Conservation (phyloP, 176 grass and related monocot species). For the Avena sativa region DNA sequence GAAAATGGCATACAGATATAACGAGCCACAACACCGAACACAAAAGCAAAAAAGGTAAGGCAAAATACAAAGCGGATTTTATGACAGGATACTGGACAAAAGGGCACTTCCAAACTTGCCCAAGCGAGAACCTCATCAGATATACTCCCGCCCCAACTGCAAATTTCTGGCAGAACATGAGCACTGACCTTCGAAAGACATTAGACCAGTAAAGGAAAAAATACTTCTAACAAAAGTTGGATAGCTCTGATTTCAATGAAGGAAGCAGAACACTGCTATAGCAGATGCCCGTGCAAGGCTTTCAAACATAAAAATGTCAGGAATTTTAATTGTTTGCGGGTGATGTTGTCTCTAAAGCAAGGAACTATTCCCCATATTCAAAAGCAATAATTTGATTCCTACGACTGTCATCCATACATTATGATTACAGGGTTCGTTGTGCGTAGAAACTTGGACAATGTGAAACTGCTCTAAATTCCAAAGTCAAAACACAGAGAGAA, state of each 20-base stretch:
- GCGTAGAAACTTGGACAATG: neutral
- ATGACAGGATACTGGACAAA: slow-evolving; percentile 1
- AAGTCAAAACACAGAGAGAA: neutral
- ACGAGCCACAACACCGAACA: neutral
- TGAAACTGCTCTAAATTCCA: neutral
- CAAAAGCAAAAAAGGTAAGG: neutral
- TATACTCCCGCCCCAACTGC: slow-evolving; percentile 11
- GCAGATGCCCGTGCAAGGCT: neutral
- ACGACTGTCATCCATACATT: neutral
- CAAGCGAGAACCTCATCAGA: slow-evolving; percentile 15
- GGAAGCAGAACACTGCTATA: neutral
- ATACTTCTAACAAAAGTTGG: neutral
- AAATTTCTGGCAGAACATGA: neutral
- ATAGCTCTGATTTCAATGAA: neutral
- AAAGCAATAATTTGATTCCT: neutral
- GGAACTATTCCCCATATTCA: neutral
- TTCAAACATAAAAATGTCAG: too few species aligned
- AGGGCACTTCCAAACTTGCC: slow-evolving; percentile 13
- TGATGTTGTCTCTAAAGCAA: slow-evolving; percentile 4
- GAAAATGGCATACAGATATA: neutral
- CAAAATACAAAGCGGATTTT: neutral
- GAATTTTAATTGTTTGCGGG: neutral
- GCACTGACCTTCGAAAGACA: neutral
- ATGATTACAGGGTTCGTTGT: neutral
- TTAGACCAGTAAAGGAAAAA: neutral